Base-by-base conservation (phyloP, 371 early-diverging fungal species). In the Apophysomyces ossiformis region DNA sequence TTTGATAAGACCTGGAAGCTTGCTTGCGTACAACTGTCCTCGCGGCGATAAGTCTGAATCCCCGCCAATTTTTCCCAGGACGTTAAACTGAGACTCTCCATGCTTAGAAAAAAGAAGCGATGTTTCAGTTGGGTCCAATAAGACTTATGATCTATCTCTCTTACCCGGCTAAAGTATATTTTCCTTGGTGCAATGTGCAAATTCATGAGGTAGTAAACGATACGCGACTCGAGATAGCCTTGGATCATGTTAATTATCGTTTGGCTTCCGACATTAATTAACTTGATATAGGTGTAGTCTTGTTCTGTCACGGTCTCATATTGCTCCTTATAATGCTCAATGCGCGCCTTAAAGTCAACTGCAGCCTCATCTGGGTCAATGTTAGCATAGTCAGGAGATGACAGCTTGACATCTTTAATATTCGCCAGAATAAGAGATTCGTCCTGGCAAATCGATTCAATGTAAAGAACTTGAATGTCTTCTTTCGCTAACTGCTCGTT, bases 181-280 rank as follows among this genome's bases (percentile, higher is more conserved):
- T 89, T 88, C 60, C 95, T 69, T 15, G 97, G 95, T 1, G 91
- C 88, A 38, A 95, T 96, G 75, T 99, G 97, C 37, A 99, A 85
- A 76, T 99, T 99, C 98, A 98, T 99, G 61, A 98, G 81, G 72
- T 95, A 98, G 77, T 94, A 98, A 26, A 96, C 96, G 64, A 99
- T 94, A 37, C 97, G 87, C 39, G 93, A 91, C 75, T 97, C 95
- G 11, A 98, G 85, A 76, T 96, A 98, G 50, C 97, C 97, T 43
- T 89, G 89, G 7, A 72, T 59, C 15, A 56, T 50, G 47, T 72
- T 72, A 65, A 72, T 68, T 15, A 68, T 50, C 21, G 59, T 63
- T 57, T 68, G 72, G 9, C 60, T 57, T 4, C 63, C 65, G 54
- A 57, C 93, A 74, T 99, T 96, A 66, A 97, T 91, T 65, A 96